Evolutionary conservation across 495 filamentous ascomycete genomes (phyloP).

Genomic region (Hypomontagnella submonticulosa): DNA sequence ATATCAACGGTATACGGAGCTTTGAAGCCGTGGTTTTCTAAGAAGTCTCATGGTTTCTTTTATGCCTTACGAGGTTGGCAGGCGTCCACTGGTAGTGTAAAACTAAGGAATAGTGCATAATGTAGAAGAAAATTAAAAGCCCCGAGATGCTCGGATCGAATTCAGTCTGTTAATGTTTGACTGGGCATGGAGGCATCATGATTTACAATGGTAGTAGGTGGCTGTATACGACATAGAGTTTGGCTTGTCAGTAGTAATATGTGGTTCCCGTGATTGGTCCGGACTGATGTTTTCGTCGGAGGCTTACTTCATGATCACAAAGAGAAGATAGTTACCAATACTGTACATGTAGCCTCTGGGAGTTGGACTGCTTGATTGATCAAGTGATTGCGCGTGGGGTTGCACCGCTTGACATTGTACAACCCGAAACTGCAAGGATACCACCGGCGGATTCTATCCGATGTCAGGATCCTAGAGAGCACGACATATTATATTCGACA

Average conservation of each 20-base stretch:
- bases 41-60: conserved; percentile 15
- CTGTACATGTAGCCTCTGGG: too few species aligned
- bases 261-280: not conserved
- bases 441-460: conserved; percentile 22
- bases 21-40: conserved; percentile 16
- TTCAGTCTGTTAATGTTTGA: not conserved
- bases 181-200: not conserved
- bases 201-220: not conserved
- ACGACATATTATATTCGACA: too few species aligned
- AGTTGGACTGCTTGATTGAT: conserved; percentile 6
- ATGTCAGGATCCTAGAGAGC: conserved; percentile 1
- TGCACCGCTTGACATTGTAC: conserved; percentile 25
- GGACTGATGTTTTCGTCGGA: not conserved
- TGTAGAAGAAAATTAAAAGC: conserved; percentile 30
- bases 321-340: conserved; percentile 6
- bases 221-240: conserved; percentile 2
- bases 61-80: conserved; percentile 29
- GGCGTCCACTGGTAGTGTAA: conserved; percentile 41
- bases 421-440: conserved; percentile 8
- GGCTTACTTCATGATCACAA: conserved; percentile 24
- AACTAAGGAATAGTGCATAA: conserved; percentile 37
- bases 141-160: not conserved
- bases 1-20: conserved; percentile 32
- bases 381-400: conserved; percentile 28
- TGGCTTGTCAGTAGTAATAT: not conserved